A percentile compares a stretch with the other conserved stretches of the same genome.
Evolutionary conservation across 176 grass and related monocot species (phyloP).

Genomic region (Bonia amplexicaulis): DNA sequence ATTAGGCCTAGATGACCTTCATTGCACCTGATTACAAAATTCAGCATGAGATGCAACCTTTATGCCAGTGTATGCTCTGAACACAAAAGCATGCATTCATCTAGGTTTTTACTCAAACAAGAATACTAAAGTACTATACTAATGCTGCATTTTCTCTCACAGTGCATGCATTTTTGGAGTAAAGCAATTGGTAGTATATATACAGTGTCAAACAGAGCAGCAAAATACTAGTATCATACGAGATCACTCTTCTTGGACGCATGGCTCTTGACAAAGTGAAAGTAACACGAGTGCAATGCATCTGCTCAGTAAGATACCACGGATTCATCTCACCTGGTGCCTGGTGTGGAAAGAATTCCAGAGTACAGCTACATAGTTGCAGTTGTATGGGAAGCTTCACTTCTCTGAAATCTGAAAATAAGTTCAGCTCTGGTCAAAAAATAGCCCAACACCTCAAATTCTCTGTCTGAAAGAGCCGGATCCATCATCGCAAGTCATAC

Average conservation of each 20-base stretch:
- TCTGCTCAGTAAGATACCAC: not conserved
- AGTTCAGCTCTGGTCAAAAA: slow-evolving; percentile 41
- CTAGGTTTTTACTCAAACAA: not conserved
- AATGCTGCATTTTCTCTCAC: not conserved
- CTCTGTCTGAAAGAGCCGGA: slow-evolving; percentile 23
- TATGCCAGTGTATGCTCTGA: slow-evolving; percentile 1
- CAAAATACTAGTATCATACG: not conserved
- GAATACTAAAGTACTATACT: not conserved
- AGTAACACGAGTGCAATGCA: not conserved
- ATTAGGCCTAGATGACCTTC: slow-evolving; percentile 23
- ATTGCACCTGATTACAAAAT: slow-evolving; percentile 27
- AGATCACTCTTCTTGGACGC: not conserved
- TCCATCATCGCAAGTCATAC: slow-evolving; percentile 33
- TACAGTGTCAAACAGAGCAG: not conserved
- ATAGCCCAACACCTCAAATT: slow-evolving; percentile 14
- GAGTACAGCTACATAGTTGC: not conserved
- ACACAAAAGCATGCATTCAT: not conserved
- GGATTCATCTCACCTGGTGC: not conserved
- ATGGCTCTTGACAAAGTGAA: not conserved
- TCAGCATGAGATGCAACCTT: slow-evolving; percentile 34
- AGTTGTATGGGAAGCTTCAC: slow-evolving; percentile 33
- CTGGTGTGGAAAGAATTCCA: not conserved
- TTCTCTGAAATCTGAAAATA: slow-evolving; percentile 6
- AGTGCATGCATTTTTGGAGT: not conserved
- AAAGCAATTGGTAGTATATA: not conserved